These are phyloP conservation scores for Endocarpon pusillum DNA, from an alignment of 495 filamentous ascomycete genomes.

Conservation along the genomic window DNA sequence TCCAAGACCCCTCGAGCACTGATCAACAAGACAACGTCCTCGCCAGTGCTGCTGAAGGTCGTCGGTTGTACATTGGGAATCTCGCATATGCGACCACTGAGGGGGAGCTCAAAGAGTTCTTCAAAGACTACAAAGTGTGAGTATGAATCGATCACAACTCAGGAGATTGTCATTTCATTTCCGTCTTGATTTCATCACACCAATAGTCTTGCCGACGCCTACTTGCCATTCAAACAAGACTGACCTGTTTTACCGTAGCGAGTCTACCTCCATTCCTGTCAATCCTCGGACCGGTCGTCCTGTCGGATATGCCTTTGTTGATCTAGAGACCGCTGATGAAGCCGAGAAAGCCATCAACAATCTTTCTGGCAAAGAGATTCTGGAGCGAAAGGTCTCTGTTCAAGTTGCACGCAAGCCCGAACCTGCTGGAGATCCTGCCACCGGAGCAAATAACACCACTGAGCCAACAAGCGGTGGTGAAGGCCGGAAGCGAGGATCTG, in stretches of 20 bases:
- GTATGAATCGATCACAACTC: constrained; percentile 20
- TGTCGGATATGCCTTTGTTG: constrained; percentile 97
- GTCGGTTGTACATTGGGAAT: constrained; percentile 98
- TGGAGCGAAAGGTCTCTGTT: constrained; percentile 95
- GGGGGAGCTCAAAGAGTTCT: constrained; percentile 99
- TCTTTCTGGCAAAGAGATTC: constrained; percentile 90
- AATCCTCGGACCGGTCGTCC: constrained; percentile 97
- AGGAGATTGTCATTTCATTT: constrained; percentile 5
- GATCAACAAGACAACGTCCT: constrained; percentile 76
- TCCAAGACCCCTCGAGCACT: constrained; percentile 60
- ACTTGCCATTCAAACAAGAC: not conserved
- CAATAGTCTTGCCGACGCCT: not conserved
- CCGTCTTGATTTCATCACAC: constrained; percentile 3
- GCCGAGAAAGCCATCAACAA: constrained; percentile 85
- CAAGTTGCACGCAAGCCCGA: constrained; percentile 97
- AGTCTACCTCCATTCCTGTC: constrained; percentile 95
- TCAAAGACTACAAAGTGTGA: constrained; percentile 95
- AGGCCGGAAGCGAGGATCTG: constrained; percentile 64
- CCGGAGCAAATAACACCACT: constrained; percentile 40
- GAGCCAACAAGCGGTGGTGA: constrained; percentile 55
- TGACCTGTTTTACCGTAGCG: constrained; percentile 36
- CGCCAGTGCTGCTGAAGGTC: constrained; percentile 93
- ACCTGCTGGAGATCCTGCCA: constrained; percentile 42
- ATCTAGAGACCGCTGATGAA: constrained; percentile 83
- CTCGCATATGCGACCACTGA: constrained; percentile 99